Percentiles rank a stretch among this genome's conserved stretches.
These are phyloP conservation scores for Trichomonascaceae sp. DNA, from an alignment of 1,139 yeast genomes.

Conservation along the genomic window DNA sequence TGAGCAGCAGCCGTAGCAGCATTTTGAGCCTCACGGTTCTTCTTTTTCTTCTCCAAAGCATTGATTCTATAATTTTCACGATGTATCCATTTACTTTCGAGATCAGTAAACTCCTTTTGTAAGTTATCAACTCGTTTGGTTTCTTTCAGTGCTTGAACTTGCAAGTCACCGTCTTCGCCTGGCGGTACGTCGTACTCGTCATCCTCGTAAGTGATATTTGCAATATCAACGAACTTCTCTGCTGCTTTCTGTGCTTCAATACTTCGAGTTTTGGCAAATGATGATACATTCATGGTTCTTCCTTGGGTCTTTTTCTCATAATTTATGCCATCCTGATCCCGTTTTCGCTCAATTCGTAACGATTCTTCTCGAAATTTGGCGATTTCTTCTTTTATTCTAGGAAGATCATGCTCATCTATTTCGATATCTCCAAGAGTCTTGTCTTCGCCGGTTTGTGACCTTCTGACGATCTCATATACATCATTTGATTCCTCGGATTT, in stretches of 20 bases:
- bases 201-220: conserved; percentile 2
- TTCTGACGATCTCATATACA: conserved; percentile 6
- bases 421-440: conserved; percentile 8
- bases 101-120: conserved; percentile 20
- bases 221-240: conserved; percentile 2
- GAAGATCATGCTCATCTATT: conserved; percentile 24
- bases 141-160: conserved; percentile 15
- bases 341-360: conserved; percentile 21
- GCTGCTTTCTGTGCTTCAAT: not conserved
- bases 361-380: conserved; percentile 30
- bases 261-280: conserved; percentile 1
- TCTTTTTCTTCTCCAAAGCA: conserved; percentile 23
- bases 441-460: conserved; percentile 7
- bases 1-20: not conserved
- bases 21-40: conserved; percentile 15
- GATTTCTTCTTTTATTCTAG: conserved; percentile 27
- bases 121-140: conserved; percentile 15
- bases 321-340: conserved; percentile 21
- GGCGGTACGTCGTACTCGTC: conserved; percentile 14
- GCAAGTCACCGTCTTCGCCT: conserved; percentile 18
- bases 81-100: conserved; percentile 23
- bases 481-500: conserved; percentile 6
- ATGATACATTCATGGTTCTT: conserved; percentile 8
- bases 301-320: conserved; percentile 19
- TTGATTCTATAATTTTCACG: conserved; percentile 22